A percentile compares a stretch with the other conserved stretches of the same genome.
Conservation (phyloP, 768 basidiomycete species). For the Calocybe indica region DNA sequence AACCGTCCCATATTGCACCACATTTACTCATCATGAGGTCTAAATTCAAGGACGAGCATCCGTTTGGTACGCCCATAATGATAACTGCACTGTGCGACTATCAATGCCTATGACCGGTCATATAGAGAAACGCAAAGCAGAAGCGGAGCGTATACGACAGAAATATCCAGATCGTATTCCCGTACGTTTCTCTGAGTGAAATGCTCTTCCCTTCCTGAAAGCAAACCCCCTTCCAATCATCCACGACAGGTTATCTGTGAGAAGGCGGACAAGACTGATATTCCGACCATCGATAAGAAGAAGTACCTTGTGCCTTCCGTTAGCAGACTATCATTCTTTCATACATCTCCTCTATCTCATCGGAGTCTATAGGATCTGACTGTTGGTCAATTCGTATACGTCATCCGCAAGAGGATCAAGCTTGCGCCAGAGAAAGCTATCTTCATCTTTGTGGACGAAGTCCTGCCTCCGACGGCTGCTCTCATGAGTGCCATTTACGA, state of each 20-base stretch:
- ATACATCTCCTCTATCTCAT: background rate
- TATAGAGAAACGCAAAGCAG: slow-evolving; percentile 97
- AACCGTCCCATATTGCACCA: slow-evolving; percentile 1
- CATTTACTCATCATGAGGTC: slow-evolving; percentile 59
- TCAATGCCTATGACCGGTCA: slow-evolving; percentile 21
- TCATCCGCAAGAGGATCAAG: slow-evolving; percentile 99
- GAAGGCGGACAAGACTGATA: slow-evolving; percentile 97
- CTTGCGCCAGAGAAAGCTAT: slow-evolving; percentile 99
- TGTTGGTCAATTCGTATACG: slow-evolving; percentile 98
- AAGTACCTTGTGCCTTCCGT: slow-evolving; percentile 99
- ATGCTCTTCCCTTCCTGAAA: background rate
- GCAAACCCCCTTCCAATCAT: slow-evolving; percentile 7
- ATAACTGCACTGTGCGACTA: too few relatives aligned
- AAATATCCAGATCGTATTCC: slow-evolving; percentile 99
- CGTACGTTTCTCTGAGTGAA: slow-evolving; percentile 42
- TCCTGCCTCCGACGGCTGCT: slow-evolving; percentile 95
- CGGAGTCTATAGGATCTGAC: slow-evolving; percentile 69
- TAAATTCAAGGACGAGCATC: slow-evolving; percentile 99
- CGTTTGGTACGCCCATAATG: slow-evolving; percentile 67
- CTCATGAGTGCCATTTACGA: slow-evolving; percentile 99
- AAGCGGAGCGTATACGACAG: slow-evolving; percentile 96
- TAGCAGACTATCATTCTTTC: slow-evolving; percentile 21
- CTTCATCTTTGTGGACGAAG: slow-evolving; percentile 99
- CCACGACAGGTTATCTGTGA: slow-evolving; percentile 89
- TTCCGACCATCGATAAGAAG: slow-evolving; percentile 99